Conservation (phyloP, 345 rosid genomes). For the Pistacia atlantica region DNA sequence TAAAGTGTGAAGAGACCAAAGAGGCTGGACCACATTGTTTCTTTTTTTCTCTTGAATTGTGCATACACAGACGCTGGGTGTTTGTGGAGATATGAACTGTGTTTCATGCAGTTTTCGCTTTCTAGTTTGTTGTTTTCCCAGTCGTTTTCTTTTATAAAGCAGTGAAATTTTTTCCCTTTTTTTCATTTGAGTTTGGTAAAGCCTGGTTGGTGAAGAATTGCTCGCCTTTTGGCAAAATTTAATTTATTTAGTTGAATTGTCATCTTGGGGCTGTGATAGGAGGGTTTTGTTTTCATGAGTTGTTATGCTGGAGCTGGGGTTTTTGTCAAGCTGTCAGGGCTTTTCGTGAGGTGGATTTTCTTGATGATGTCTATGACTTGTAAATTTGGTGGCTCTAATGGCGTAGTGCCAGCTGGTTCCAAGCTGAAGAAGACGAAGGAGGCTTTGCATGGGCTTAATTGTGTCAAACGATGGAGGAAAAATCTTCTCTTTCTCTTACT, state of each 20-base stretch:
- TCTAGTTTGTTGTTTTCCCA: slow-evolving; percentile 16
- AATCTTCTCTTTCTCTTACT: slow-evolving; percentile 42
- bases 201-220: slow-evolving; percentile 23
- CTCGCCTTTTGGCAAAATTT: slow-evolving; percentile 17
- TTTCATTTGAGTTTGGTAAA: slow-evolving; percentile 17
- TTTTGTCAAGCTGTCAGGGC: slow-evolving; percentile 36
- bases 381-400: slow-evolving; percentile 46
- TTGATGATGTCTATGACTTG: slow-evolving; percentile 56
- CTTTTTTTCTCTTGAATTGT: slow-evolving; percentile 12
- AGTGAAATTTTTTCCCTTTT: neutral
- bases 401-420: slow-evolving; percentile 36
- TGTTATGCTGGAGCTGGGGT: slow-evolving; percentile 43
- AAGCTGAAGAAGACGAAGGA: slow-evolving; percentile 52
- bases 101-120: slow-evolving; percentile 12
- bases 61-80: slow-evolving; percentile 3
- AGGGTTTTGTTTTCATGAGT: slow-evolving; percentile 40
- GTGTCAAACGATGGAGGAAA: slow-evolving; percentile 45
- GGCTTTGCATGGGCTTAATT: slow-evolving; percentile 30
- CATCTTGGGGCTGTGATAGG: slow-evolving; percentile 19
- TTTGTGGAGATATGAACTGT: slow-evolving; percentile 14
- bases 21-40: slow-evolving; percentile 34
- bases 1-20: slow-evolving; percentile 28
- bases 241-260: slow-evolving; percentile 25
- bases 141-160: slow-evolving; percentile 19
- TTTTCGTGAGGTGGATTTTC: slow-evolving; percentile 35